Percentiles rank a stretch among this genome's conserved stretches.
phyloP scores from a whole-genome alignment of 352 stramenopile genomes.

The Globisporangium heterothallicum region DNA sequence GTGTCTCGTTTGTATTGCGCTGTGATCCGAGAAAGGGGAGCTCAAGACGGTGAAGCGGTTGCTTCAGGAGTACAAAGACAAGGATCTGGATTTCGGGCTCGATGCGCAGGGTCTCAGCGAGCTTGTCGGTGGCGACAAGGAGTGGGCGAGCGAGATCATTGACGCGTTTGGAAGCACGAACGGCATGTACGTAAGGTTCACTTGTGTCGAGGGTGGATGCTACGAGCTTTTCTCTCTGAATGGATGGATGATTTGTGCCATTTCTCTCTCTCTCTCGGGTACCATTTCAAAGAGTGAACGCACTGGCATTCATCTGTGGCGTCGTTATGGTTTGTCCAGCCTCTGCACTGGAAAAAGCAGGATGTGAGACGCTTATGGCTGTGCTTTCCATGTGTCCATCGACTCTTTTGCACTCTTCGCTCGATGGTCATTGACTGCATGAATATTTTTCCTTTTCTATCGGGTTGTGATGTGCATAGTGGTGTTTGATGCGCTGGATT shows the following conservation, averaged over 20 bases:
- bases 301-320: slow-evolving; percentile 58
- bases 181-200: slow-evolving; percentile 42
- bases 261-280: neutral
- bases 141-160: slow-evolving; percentile 50
- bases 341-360: slow-evolving; percentile 46
- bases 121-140: slow-evolving; percentile 39
- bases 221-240: neutral
- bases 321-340: slow-evolving; percentile 37
- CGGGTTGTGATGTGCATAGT: slow-evolving; percentile 23
- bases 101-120: slow-evolving; percentile 44
- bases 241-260: neutral
- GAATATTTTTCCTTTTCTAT: neutral
- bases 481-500: slow-evolving; percentile 72
- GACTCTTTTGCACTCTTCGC: too few relatives aligned
- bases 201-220: neutral
- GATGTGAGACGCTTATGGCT: slow-evolving; percentile 26
- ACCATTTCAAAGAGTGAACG: slow-evolving; percentile 41
- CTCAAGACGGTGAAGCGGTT: slow-evolving; percentile 41
- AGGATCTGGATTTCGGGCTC: slow-evolving; percentile 69
- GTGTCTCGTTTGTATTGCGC: neutral
- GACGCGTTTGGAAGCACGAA: slow-evolving; percentile 51
- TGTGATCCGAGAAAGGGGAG: slow-evolving; percentile 30
- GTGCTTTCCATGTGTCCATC: too few relatives aligned
- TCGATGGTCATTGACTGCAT: neutral
- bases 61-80: slow-evolving; percentile 65